Base-by-base conservation (phyloP, 257 asterid genomes). In the Solanum piurae region DNA sequence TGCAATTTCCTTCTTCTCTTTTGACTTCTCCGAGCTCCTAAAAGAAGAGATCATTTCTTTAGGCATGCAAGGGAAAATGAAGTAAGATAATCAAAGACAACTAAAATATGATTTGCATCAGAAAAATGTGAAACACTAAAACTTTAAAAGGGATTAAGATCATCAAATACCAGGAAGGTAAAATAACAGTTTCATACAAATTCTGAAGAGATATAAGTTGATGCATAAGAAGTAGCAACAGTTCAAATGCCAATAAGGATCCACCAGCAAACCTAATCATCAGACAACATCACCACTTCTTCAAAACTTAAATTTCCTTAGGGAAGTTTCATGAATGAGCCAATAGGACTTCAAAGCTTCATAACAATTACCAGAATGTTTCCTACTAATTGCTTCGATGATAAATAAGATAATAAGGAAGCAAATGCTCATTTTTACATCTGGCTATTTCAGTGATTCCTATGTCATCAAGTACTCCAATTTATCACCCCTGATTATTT, bases 1-100 rank as follows among this genome's bases (percentile, higher is more conserved):
- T 90, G 94, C 94, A 85, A 69, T 92, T 91, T 95, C 99, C 93
- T 95, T 96, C 75, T 88, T 90, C 91, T 94, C 96, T 91, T 88
- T 75, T 83, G 98, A 92, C 89, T 90, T 97, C 88, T 88, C 98
- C 25, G 99, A 96, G 90, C 90, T 92, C 98, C 99, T 96, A 92
- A 83, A 71, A 73, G 44, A 18, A 55, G 73, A 20, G 49, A 38
- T 87, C 55, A 83, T 23, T 86, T 18, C 18, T 64, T 83, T 29
- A 86, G 69, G 1, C 27, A 14, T 34, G 34, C n/a, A 79, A 38
- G 49, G 21, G 10, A 20, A 40, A 42, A 37, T 7, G 16, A 18
- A 37, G 79, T 6, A 44, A 76, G 37, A 38, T 9, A 49, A 34
- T 27, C 6, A 18, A 49, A 58, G 75, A 13, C 33, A 86, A 25